These are phyloP conservation scores for Solanum gandarillasii DNA, from an alignment of 257 asterid species.

Conservation along the genomic window DNA sequence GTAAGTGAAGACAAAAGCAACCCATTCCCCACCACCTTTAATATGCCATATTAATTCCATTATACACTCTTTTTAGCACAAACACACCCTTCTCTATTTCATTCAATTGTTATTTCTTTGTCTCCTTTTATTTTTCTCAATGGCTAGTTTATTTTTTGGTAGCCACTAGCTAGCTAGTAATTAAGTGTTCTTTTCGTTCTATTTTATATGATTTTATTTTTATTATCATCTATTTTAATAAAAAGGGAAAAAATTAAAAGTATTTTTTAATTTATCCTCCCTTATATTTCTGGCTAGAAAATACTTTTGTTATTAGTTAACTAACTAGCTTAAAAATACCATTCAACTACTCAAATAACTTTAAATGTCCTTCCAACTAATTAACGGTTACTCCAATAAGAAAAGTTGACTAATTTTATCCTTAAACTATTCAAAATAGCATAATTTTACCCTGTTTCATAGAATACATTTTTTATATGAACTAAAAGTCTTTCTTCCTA, in stretches of 20 bases:
- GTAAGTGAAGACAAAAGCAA: neutral
- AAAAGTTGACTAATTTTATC: neutral
- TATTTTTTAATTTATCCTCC: neutral
- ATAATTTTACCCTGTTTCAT: neutral
- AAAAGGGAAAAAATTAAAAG: neutral
- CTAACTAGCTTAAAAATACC: neutral
- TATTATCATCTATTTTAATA: neutral
- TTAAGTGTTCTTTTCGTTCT: neutral
- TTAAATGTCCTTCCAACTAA: neutral
- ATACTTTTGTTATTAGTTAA: neutral
- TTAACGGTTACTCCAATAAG: neutral
- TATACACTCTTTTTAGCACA: neutral
- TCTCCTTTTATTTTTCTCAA: neutral
- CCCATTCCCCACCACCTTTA: neutral
- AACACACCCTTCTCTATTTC: neutral
- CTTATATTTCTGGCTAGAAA: neutral
- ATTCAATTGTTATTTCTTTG: neutral
- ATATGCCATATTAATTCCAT: neutral
- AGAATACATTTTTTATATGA: neutral
- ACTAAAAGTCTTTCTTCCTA: neutral
- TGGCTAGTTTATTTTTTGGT: neutral
- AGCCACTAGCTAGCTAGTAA: neutral
- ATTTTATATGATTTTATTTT: neutral
- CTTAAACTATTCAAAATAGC: neutral
- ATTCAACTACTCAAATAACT: neutral